Evolutionary conservation across 2,329 filamentous ascomycete genomes (phyloP).

Genomic region (Diaporthe sp.): DNA sequence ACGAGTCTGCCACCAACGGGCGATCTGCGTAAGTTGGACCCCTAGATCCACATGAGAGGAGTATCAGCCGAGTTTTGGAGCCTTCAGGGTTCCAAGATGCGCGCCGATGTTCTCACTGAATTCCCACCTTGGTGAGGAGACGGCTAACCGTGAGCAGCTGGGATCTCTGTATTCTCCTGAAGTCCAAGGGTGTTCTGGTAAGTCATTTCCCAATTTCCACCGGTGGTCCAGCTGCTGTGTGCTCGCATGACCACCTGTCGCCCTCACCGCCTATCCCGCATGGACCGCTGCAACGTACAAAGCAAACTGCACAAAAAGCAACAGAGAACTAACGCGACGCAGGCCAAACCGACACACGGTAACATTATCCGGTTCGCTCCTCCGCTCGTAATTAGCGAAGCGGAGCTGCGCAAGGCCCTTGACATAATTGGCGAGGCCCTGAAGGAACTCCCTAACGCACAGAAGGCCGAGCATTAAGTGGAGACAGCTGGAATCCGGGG

Average conservation of each 20-base stretch:
- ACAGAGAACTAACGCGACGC: slow-evolving; percentile 44
- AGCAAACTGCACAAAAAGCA: slow-evolving; percentile 26
- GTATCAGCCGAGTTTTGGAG: not conserved
- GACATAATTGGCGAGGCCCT: slow-evolving; percentile 85
- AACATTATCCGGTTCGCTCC: slow-evolving; percentile 99
- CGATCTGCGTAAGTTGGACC: slow-evolving; percentile 71
- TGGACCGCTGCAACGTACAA: slow-evolving; percentile 35
- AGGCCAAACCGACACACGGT: slow-evolving; percentile 98
- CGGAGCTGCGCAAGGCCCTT: slow-evolving; percentile 83
- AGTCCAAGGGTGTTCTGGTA: slow-evolving; percentile 94
- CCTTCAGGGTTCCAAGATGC: not conserved
- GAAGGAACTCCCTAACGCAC: slow-evolving; percentile 79
- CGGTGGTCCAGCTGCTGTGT: not conserved
- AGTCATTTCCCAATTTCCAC: slow-evolving; percentile 50
- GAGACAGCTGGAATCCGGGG: slow-evolving; percentile 23
- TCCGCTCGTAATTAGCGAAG: slow-evolving; percentile 92
- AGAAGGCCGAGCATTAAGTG: slow-evolving; percentile 54
- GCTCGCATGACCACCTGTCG: slow-evolving; percentile 25
- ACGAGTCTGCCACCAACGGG: slow-evolving; percentile 86
- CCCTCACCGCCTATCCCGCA: slow-evolving; percentile 35
- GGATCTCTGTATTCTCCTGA: slow-evolving; percentile 96
- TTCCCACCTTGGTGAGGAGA: not conserved
- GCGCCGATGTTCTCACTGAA: not conserved
- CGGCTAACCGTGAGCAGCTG: slow-evolving; percentile 58
- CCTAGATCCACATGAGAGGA: not conserved